phyloP scores from a whole-genome alignment of 345 rosid species.

The Ceriops decandra region DNA sequence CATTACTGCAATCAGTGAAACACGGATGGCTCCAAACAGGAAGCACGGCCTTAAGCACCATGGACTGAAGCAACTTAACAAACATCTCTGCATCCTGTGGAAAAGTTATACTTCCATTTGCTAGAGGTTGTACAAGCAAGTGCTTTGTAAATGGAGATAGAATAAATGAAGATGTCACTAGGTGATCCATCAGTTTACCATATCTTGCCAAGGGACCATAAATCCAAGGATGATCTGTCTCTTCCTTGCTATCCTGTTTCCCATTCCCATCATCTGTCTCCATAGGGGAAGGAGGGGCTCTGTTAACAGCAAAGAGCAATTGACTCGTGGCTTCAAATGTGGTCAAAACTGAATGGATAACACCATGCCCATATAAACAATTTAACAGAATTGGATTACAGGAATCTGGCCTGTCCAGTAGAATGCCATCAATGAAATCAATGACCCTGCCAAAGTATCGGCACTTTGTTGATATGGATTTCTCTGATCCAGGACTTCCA shows the following conservation, averaged over 20 bases:
- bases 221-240: constrained; percentile 73
- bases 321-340: constrained; percentile 97
- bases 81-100: constrained; percentile 88
- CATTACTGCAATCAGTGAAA: constrained; percentile 73
- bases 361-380: constrained; percentile 76
- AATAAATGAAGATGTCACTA: constrained; percentile 83
- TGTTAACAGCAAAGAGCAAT: constrained; percentile 63
- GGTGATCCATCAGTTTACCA: constrained; percentile 92
- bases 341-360: constrained; percentile 73
- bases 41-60: constrained; percentile 85
- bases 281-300: constrained; percentile 78
- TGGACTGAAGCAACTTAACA: constrained; percentile 88
- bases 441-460: constrained; percentile 91
- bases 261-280: constrained; percentile 70
- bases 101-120: constrained; percentile 53
- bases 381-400: constrained; percentile 82
- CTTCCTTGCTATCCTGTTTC: constrained; percentile 67
- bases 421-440: constrained; percentile 78
- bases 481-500: constrained; percentile 50
- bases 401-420: constrained; percentile 83
- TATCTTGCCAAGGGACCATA: constrained; percentile 88
- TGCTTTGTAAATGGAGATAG: constrained; percentile 84
- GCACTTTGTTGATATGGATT: constrained; percentile 73
- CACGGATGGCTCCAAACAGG: constrained; percentile 91
- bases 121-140: constrained; percentile 73